Base-by-base conservation (phyloP, 2,329 filamentous ascomycete species). In the Xylaria sp. region DNA sequence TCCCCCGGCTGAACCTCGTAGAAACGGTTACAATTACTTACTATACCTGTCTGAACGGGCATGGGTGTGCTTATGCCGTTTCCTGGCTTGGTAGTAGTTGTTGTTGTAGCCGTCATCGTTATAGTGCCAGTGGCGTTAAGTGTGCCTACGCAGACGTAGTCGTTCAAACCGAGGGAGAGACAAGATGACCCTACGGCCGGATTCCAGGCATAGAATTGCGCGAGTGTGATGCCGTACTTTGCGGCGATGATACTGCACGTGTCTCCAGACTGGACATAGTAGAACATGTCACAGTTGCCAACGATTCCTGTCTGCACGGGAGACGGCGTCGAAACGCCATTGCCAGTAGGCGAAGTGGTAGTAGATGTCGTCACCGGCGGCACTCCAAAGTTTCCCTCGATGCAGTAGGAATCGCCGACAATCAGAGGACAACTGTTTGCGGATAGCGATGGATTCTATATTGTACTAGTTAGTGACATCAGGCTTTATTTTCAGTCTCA, bases 261-360 rank as follows among this genome's bases (percentile, higher is more conserved):
- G 39, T 71, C 69, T n/a, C 65, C 68, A 13, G 12, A 2, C 7
- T 32, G 25, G 13, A 72, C 67, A 34, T 56, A 32, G 46, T 68
- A 55, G 56, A 70, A 72, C 34, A 60, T 62, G 57, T 72, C 58
- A 34, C 67, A 72, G 57, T 70, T 66, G 44, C 32, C 51, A 3
- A 51, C 65, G 23, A 72, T 72, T 18, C 61, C 57, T 1, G 64
- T 37, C 46, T 72, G 68, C 9, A 48, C 59, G 23, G 70, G 70
- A 13, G 41, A 44, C 6, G 41, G 41, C 13, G 70, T 69, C 5
- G 63, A 28, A 20, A 72, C 56, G 20, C 67, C 63, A 60, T 70
- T 70, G 8, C 63, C 55, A 23, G 59, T 66, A 1, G 59, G 46
- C 23, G 64, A 50, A 13, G 41, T 44, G 13, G 13, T 18, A 15